Percentiles rank a stretch among this genome's conserved stretches.
phyloP scores from a whole-genome alignment of 352 stramenopile genomes.

The Pythium insidiosum region DNA sequence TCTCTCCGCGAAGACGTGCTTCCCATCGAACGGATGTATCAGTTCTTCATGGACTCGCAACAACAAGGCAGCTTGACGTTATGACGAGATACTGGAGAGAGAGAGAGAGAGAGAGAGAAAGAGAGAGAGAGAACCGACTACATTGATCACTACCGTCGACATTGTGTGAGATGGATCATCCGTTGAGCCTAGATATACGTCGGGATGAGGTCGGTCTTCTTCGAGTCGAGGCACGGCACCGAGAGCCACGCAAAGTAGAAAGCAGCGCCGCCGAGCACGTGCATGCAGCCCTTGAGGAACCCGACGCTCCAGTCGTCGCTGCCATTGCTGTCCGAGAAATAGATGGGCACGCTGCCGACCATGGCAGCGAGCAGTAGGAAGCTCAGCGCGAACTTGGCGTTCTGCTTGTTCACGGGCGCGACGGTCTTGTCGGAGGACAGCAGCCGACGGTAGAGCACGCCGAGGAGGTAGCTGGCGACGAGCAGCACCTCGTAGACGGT shows the following conservation, averaged over 20 bases:
- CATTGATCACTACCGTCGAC: no score
- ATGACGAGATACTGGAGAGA: no score
- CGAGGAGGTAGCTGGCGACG: slow-evolving; percentile 41
- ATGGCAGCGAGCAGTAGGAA: slow-evolving; percentile 33
- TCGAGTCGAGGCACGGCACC: slow-evolving; percentile 72
- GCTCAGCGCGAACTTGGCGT: slow-evolving; percentile 40
- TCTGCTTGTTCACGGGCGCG: slow-evolving; percentile 40
- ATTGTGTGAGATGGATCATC: background rate
- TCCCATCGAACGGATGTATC: slow-evolving; percentile 10
- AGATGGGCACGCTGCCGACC: slow-evolving; percentile 39
- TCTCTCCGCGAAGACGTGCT: slow-evolving; percentile 9
- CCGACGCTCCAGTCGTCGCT: slow-evolving; percentile 33
- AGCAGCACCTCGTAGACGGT: slow-evolving; percentile 65
- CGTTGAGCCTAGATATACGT: slow-evolving; percentile 36
- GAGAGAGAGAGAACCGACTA: no score
- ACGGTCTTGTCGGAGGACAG: slow-evolving; percentile 34
- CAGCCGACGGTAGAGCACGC: slow-evolving; percentile 46
- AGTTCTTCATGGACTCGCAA: slow-evolving; percentile 3
- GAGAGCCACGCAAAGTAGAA: slow-evolving; percentile 79
- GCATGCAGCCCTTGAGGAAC: slow-evolving; percentile 58
- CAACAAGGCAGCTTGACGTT: background rate
- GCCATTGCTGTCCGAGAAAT: slow-evolving; percentile 29
- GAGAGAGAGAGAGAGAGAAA: no score
- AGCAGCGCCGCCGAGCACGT: slow-evolving; percentile 47
- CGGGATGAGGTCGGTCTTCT: slow-evolving; percentile 75